These are phyloP conservation scores for Bolboschoenus planiculmis DNA, from an alignment of 176 grass and related monocot species.

Conservation along the genomic window DNA sequence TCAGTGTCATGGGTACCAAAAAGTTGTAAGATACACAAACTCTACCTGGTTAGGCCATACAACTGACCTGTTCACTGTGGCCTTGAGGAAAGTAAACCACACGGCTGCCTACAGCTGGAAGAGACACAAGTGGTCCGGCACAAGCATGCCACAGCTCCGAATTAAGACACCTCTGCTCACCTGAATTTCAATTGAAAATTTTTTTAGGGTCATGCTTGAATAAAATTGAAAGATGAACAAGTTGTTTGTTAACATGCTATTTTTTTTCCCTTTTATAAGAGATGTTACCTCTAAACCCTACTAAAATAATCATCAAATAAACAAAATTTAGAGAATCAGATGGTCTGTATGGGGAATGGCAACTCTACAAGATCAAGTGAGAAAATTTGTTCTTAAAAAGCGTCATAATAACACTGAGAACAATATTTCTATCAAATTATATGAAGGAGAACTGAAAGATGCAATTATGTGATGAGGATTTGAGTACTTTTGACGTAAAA, in stretches of 20 bases:
- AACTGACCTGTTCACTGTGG: conserved; percentile 84
- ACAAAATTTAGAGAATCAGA: neutral
- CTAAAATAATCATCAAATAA: neutral
- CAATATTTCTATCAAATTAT: neutral
- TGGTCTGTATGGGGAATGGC: neutral
- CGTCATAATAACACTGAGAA: neutral
- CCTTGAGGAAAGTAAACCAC: conserved; percentile 97
- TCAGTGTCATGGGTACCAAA: neutral
- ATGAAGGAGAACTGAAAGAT: neutral
- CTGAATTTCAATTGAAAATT: conserved; percentile 40
- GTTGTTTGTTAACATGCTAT: neutral
- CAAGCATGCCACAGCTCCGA: conserved; percentile 99
- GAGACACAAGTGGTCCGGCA: conserved; percentile 89
- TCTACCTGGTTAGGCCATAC: neutral
- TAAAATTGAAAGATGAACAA: neutral
- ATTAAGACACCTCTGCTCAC: conserved; percentile 92
- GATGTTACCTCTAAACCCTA: neutral
- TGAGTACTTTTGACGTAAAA: neutral
- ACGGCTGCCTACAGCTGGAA: conserved; percentile 73
- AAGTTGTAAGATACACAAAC: neutral
- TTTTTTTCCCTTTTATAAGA: neutral
- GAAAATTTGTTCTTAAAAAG: neutral
- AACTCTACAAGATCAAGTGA: neutral
- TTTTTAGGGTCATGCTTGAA: neutral
- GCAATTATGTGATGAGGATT: neutral